phyloP scores from a whole-genome alignment of 306 rosid genomes.

The Fragaria ananassa region DNA sequence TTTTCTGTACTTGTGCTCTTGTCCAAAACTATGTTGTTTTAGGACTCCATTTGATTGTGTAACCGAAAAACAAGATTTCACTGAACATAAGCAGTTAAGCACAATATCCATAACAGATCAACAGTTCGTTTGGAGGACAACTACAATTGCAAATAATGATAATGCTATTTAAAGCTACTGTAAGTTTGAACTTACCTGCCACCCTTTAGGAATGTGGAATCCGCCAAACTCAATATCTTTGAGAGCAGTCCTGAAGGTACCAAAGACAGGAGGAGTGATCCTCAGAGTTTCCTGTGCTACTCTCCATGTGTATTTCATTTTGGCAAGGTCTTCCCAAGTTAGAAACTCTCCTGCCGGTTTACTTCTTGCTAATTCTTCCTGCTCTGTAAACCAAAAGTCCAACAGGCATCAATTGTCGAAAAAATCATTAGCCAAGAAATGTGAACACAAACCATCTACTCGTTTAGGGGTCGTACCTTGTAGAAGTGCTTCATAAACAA shows the following conservation, averaged over 20 bases:
- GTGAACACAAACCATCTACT: not conserved
- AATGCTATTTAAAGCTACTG: not conserved
- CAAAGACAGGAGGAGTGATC: constrained; percentile 59
- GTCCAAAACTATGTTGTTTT: not conserved
- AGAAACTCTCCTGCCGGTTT: constrained; percentile 51
- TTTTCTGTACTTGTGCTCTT: not conserved
- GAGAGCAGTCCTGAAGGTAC: constrained; percentile 49
- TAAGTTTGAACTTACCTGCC: constrained; percentile 62
- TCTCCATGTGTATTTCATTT: constrained; percentile 88
- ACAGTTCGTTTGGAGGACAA: not conserved
- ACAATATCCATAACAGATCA: not conserved
- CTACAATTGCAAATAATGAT: not conserved
- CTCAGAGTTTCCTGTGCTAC: constrained; percentile 73
- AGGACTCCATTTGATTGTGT: not conserved
- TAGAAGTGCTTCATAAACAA: constrained; percentile 49
- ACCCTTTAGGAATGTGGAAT: constrained; percentile 74
- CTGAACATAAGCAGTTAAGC: not conserved
- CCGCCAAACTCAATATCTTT: constrained; percentile 59
- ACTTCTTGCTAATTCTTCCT: constrained; percentile 57
- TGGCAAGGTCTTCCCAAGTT: constrained; percentile 71
- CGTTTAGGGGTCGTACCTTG: constrained; percentile 42
- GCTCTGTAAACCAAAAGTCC: constrained; percentile 45
- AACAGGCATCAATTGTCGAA: not conserved
- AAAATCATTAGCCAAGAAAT: not conserved
- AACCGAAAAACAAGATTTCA: not conserved